These are phyloP conservation scores for Logfia minima DNA, from an alignment of 129 eudicot species.

Conservation along the genomic window DNA sequence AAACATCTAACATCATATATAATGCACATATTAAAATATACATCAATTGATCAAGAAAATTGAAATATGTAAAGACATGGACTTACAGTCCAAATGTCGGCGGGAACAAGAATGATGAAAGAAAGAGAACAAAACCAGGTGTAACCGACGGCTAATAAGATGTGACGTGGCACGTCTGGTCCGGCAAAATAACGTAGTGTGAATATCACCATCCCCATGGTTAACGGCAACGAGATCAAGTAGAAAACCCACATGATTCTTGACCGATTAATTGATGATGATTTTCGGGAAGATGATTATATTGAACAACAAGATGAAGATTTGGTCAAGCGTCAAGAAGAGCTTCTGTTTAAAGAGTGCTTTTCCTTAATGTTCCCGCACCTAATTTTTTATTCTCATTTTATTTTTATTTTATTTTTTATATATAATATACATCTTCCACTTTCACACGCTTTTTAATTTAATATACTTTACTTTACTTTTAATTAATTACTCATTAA, in stretches of 20 bases:
- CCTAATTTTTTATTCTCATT: neutral
- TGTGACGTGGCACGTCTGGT: constrained; percentile 82
- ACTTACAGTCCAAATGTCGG: constrained; percentile 96
- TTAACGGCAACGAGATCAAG: constrained; percentile 80
- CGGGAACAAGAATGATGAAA: constrained; percentile 89
- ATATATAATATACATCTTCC: too few relatives aligned
- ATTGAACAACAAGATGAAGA: neutral
- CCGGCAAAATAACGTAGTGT: constrained; percentile 80
- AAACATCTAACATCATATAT: neutral
- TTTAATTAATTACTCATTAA: too few relatives aligned
- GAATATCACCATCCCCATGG: constrained; percentile 81
- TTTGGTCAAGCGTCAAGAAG: constrained; percentile 29
- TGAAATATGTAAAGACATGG: neutral
- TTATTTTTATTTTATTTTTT: too few relatives aligned
- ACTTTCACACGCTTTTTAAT: too few relatives aligned
- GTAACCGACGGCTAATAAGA: constrained; percentile 85
- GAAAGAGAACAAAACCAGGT: constrained; percentile 95
- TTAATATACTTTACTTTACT: too few relatives aligned
- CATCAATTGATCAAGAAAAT: neutral
- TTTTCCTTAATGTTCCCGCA: constrained; percentile 25
- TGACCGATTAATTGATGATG: neutral
- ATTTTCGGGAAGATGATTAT: constrained; percentile 4
- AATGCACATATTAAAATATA: neutral
- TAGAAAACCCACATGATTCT: constrained; percentile 86
- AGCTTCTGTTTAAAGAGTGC: constrained; percentile 21